phyloP scores from a whole-genome alignment of 2,329 filamentous ascomycete genomes.

The Neocatenulostroma microsporum region DNA sequence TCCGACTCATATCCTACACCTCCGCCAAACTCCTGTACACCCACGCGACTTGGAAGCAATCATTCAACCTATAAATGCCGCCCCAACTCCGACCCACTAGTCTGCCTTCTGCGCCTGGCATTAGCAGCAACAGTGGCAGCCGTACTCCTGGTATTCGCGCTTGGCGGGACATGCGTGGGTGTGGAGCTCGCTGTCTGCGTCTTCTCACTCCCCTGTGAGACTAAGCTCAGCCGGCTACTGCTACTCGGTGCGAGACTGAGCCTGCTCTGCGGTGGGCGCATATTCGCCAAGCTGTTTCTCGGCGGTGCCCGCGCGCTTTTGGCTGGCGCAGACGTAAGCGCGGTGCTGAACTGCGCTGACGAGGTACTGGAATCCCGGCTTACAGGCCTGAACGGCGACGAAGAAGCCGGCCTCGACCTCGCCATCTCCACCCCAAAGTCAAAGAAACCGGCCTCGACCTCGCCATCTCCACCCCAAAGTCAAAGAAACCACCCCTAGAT shows the following conservation, averaged over 20 bases:
- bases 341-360: conserved; percentile 3
- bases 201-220: conserved; percentile 4
- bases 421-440: conserved; percentile 18
- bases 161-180: conserved; percentile 21
- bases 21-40: no score
- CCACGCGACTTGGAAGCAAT: no score
- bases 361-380: conserved; percentile 15
- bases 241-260: not conserved
- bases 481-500: conserved; percentile 19
- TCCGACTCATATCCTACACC: no score
- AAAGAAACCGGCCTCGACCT: conserved; percentile 16
- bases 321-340: conserved; percentile 1
- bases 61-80: conserved; percentile 3
- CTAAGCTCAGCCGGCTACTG: not conserved
- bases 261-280: conserved; percentile 9
- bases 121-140: conserved; percentile 13
- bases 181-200: conserved; percentile 15
- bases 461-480: conserved; percentile 16
- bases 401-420: conserved; percentile 8
- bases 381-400: conserved; percentile 21
- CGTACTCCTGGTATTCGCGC: conserved; percentile 11
- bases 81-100: conserved; percentile 9
- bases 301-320: not conserved
- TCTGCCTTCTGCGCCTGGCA: conserved; percentile 16
- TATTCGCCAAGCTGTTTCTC: conserved; percentile 16